These are phyloP conservation scores for Suillus ampliporus DNA, from an alignment of 768 basidiomycete species.

Conservation along the genomic window DNA sequence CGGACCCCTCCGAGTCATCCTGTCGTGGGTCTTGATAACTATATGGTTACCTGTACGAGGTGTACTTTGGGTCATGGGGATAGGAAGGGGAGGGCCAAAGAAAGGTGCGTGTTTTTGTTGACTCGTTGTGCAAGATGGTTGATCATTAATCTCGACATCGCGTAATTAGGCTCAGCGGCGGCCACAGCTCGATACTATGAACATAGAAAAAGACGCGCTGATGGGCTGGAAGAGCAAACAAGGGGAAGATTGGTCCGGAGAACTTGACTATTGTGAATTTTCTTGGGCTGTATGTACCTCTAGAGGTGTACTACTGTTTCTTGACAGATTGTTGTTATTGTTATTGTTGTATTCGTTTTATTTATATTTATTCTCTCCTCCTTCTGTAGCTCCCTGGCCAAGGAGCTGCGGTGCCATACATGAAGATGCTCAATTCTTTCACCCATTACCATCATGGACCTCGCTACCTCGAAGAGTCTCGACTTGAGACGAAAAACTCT, in stretches of 20 bases:
- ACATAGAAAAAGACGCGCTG: background rate
- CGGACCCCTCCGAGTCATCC: constrained; percentile 11
- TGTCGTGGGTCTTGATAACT: constrained; percentile 1
- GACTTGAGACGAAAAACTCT: too few relatives aligned
- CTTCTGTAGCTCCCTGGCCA: background rate
- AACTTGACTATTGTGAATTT: background rate
- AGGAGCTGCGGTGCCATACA: background rate
- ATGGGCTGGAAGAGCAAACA: background rate
- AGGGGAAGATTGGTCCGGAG: background rate
- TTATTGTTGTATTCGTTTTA: background rate
- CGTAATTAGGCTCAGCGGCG: constrained; percentile 7
- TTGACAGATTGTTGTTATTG: background rate
- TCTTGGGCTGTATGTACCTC: background rate
- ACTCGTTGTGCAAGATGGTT: background rate
- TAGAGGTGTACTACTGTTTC: background rate
- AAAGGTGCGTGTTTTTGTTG: constrained; percentile 14
- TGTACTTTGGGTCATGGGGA: constrained; percentile 21
- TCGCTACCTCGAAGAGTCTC: too few relatives aligned
- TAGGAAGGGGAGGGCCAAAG: constrained; percentile 19
- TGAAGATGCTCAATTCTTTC: background rate
- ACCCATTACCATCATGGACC: too few relatives aligned
- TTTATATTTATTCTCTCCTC: constrained; percentile 6
- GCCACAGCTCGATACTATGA: constrained; percentile 16
- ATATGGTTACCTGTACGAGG: constrained; percentile 19
- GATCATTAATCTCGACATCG: background rate